A percentile compares a stretch with the other conserved stretches of the same genome.
phyloP scores from a whole-genome alignment of 768 basidiomycete species.

The Podaxis sp. region DNA sequence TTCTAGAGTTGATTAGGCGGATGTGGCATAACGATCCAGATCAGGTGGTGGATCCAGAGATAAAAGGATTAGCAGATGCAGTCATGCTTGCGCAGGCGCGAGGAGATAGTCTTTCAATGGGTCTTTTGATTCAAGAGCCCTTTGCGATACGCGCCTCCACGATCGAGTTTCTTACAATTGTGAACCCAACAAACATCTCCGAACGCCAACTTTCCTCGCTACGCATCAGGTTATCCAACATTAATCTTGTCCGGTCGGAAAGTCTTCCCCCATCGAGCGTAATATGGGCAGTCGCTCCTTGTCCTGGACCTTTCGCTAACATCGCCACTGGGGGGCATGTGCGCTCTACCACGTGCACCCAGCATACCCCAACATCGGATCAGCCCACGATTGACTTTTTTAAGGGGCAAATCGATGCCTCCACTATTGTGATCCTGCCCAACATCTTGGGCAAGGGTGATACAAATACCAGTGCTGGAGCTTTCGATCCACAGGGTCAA shows the following conservation, averaged over 20 bases:
- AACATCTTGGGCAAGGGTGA: conserved; percentile 11
- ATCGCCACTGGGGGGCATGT: conserved; percentile 11
- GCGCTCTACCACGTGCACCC: conserved; percentile 9
- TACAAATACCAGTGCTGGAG: conserved; percentile 4
- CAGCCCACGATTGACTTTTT: background rate
- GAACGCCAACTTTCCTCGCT: conserved; percentile 1
- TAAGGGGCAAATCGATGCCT: conserved; percentile 11
- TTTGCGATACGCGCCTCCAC: conserved; percentile 3
- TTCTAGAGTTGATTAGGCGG: conserved; percentile 9
- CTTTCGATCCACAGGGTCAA: conserved; percentile 4
- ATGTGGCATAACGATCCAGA: conserved; percentile 8
- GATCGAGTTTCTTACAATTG: conserved; percentile 10
- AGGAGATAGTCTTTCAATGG: conserved; percentile 5
- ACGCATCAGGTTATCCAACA: conserved; percentile 7
- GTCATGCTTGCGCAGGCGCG: conserved; percentile 8
- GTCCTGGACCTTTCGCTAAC: conserved; percentile 5
- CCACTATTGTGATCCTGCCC: conserved; percentile 4
- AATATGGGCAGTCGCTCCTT: conserved; percentile 7
- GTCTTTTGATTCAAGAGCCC: conserved; percentile 5
- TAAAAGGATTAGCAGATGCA: conserved; percentile 4
- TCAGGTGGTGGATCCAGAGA: conserved; percentile 6
- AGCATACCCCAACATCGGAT: background rate
- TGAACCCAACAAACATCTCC: background rate
- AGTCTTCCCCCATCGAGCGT: background rate
- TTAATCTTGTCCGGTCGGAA: conserved; percentile 10